Base-by-base conservation (phyloP, 805 yeast genomes). In the Kockiozyma suomiensis region DNA sequence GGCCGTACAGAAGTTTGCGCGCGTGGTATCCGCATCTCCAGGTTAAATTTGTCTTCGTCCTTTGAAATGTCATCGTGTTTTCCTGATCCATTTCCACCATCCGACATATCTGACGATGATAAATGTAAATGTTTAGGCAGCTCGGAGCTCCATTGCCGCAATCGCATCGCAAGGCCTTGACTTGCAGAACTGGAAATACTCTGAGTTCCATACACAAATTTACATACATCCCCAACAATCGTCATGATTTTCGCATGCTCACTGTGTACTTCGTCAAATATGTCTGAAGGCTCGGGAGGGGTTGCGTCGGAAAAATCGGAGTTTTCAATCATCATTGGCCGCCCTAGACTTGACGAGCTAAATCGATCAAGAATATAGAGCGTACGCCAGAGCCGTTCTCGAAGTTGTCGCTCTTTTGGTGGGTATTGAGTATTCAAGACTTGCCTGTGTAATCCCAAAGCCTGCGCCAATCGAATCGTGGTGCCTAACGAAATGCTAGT, bases 401-500 rank as follows among this genome's bases (percentile, higher is more conserved):
- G 55, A 15, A 53, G 42, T 19, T 37, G n/a, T 21, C 68, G 48
- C 43, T 65, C 56, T 5, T 43, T 42, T 12, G 48, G 64, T 1
- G 61, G 61, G 35, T 62, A 61, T 6, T 70, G 67, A 26, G 55
- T 50, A 53, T 66, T 70, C 42, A 69, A 62, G 62, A 69, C 62
- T 43, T 68, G 66, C 6, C 68, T 54, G 32, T 66, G 66, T 35
- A 80, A 54, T 0, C 82, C 82, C 41, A 79, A 64, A 0, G 80
- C 72, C 66, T 77, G 81, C 0, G 80, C 81, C 65, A 75, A 70
- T 26, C 81, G 69, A 17, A 79, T 77, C 0, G 82, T 77, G 15
- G 66, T 63, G 4, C 64, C 60, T 55, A 13, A 15, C 15, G 15
- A n/a, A n/a, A n/a, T n/a, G n/a, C n/a, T n/a, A n/a, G n/a, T n/a